These are phyloP conservation scores for Suillus placidus DNA, from an alignment of 768 basidiomycete species.

Conservation along the genomic window DNA sequence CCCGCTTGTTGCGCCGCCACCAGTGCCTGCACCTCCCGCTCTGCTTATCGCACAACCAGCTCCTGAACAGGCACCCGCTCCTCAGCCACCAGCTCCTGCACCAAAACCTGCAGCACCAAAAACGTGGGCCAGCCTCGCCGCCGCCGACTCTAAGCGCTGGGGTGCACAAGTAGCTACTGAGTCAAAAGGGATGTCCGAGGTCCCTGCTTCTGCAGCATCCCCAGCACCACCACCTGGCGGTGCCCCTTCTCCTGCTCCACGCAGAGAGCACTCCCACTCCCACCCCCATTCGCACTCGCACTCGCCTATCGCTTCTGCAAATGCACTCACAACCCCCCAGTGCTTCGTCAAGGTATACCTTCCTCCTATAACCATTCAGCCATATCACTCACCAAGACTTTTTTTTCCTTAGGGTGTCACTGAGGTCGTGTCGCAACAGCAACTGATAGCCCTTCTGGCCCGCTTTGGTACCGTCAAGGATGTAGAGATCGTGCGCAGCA, in stretches of 20 bases:
- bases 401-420: slow-evolving; percentile 61
- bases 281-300: background rate
- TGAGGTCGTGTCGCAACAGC: slow-evolving; percentile 58
- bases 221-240: slow-evolving; percentile 38
- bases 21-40: slow-evolving; percentile 23
- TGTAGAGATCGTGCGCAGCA: slow-evolving; percentile 82
- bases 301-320: slow-evolving; percentile 55
- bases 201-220: slow-evolving; percentile 41
- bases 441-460: slow-evolving; percentile 53
- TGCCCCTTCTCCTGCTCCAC: slow-evolving; percentile 39
- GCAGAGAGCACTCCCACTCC: slow-evolving; percentile 31
- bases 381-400: slow-evolving; percentile 9
- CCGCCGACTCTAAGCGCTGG: slow-evolving; percentile 82
- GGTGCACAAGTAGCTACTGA: slow-evolving; percentile 79
- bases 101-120: slow-evolving; percentile 61
- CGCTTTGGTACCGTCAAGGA: slow-evolving; percentile 87
- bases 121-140: slow-evolving; percentile 93
- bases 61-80: slow-evolving; percentile 30
- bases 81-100: slow-evolving; percentile 37
- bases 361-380: background rate
- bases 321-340: slow-evolving; percentile 65
- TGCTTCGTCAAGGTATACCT: slow-evolving; percentile 88
- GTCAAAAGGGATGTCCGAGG: slow-evolving; percentile 75
- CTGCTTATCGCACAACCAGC: slow-evolving; percentile 37
- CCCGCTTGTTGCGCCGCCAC: slow-evolving; percentile 24